phyloP scores from a whole-genome alignment of 331 rosid species.

The Pyracantha coccinea region DNA sequence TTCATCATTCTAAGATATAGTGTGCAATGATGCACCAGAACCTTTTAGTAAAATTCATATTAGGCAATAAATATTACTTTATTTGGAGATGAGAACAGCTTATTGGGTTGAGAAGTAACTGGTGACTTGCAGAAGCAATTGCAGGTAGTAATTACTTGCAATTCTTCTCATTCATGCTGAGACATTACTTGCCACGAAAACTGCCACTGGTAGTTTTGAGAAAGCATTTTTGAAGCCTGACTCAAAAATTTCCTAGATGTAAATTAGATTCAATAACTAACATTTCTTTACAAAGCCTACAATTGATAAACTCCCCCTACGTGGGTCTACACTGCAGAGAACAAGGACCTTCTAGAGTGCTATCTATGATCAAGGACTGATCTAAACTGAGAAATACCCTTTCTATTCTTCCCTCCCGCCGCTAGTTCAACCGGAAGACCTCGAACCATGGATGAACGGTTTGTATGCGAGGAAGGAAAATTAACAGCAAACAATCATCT shows the following conservation, averaged over 20 bases:
- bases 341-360: not conserved
- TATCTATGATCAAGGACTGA: constrained; percentile 17
- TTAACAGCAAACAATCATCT: not conserved
- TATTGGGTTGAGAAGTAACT: not conserved
- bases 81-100: not conserved
- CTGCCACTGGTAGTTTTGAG: not conserved
- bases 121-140: not conserved
- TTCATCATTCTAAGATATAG: no score
- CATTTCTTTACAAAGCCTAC: constrained; percentile 39
- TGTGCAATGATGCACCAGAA: no score
- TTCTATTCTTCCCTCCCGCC: not conserved
- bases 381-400: constrained; percentile 14
- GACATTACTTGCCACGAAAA: not conserved
- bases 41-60: no score
- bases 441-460: constrained; percentile 5
- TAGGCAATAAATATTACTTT: not conserved
- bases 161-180: not conserved
- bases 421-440: not conserved
- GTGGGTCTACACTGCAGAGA: constrained; percentile 13
- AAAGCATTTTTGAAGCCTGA: not conserved
- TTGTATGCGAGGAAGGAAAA: constrained; percentile 20
- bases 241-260: constrained; percentile 27
- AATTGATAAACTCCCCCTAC: constrained; percentile 18
- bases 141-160: not conserved
- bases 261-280: constrained; percentile 21